Evolutionary conservation across 192 early-diverging fungal genomes (phyloP).

Genomic region (Umbelopsis ramanniana): DNA sequence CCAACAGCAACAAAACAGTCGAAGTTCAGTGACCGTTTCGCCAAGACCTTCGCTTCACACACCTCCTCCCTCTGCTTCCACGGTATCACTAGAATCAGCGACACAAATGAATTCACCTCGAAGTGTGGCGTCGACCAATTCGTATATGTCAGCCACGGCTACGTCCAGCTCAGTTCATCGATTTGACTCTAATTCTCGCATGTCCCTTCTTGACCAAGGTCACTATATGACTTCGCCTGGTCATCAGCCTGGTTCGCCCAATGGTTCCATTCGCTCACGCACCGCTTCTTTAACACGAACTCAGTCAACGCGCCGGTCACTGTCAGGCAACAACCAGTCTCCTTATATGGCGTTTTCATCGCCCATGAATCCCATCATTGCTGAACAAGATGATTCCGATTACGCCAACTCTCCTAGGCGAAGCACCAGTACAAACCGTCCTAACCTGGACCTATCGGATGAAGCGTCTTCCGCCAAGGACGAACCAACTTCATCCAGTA

Average conservation of each 20-base stretch:
- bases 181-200: slow-evolving; percentile 11
- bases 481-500: neutral
- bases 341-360: neutral
- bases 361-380: neutral
- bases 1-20: slow-evolving; percentile 51
- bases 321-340: neutral
- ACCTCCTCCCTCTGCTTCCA: neutral
- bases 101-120: neutral
- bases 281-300: neutral
- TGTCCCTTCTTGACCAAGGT: slow-evolving; percentile 11
- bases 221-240: neutral
- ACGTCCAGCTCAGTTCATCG: neutral
- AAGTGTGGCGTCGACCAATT: neutral
- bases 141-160: neutral
- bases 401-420: neutral
- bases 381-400: slow-evolving; percentile 10
- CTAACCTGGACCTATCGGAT: neutral
- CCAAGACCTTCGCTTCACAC: neutral
- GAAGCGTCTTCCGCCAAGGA: neutral
- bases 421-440: neutral
- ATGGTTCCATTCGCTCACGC: slow-evolving; percentile 7
- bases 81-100: neutral
- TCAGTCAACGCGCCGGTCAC: neutral
- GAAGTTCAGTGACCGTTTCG: neutral
- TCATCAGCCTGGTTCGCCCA: neutral